Evolutionary conservation across 2,329 filamentous ascomycete genomes (phyloP), one percentile per base, ranked within the genome.

Genomic region (Fusarium sp.): DNA sequence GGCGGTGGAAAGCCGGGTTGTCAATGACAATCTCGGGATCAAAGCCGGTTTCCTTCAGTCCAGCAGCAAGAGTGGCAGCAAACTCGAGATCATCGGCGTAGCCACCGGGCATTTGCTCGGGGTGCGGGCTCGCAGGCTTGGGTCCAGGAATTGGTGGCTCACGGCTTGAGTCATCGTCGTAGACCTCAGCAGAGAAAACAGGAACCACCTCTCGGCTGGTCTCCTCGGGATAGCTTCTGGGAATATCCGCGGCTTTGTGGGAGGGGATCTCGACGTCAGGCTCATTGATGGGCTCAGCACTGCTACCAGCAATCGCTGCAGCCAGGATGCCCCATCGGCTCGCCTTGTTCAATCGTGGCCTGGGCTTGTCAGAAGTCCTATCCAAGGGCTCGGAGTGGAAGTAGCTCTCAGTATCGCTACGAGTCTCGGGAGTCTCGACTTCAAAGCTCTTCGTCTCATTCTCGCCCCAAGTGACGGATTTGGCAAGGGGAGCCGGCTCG

Each of bases 1-100:
- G 90, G 59, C 86, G 87, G 72, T 89, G 89, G 76, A 91, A 94
- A 2, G 81, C 84, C 0, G 90, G 88, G 74, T 94, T 87, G 53
- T 93, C 85, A 38, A 92, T 91, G 53, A 94, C 90, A 66, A 94
- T 90, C 44, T 92, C 88, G 6, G 91, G 89, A 76, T 93, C 88
- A 71, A 94, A 94, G 0, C 92, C 92, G 53, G 90, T 89, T n/a
- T 90, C 88, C 77, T 91, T 84, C 57, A 93, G 85, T 2, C 91
- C 92, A 56, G 92, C 93, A 66, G 92, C 92, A 55, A 94, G 82
- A 4, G 89, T 90, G 31, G 92, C 92, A 9, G 91, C 90, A 73
- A 94, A 94, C 60, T 91, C 90, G 10, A 92, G 82, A 74, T 94
- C 92, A 65, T 92, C 88, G 2, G 84, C 88, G 76, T 93, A 95